Conservation (phyloP, 2,329 filamentous ascomycete genomes). For the Fusarium mangiferae region DNA sequence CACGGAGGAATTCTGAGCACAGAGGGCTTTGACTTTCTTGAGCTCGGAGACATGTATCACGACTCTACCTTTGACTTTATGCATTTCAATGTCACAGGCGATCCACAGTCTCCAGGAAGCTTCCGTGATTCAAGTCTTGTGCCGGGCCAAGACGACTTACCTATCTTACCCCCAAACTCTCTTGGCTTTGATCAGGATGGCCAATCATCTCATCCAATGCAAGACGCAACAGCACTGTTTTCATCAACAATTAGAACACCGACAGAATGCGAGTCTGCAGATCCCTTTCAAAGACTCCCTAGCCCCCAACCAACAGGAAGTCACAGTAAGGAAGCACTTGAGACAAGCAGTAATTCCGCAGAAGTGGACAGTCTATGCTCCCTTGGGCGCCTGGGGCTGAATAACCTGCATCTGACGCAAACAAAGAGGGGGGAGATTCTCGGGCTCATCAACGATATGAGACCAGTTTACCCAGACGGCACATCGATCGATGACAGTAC, state of each 20-base stretch:
- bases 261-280: accelerated
- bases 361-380: neutral
- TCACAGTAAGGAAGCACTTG: accelerated
- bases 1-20: accelerated
- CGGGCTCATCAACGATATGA: neutral
- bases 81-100: neutral
- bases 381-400: accelerated
- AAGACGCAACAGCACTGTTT: accelerated
- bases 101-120: too few relatives aligned
- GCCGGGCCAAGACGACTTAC: accelerated
- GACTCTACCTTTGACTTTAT: neutral
- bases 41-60: neutral
- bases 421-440: neutral
- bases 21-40: neutral
- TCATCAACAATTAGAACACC: accelerated
- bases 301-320: accelerated
- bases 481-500: neutral
- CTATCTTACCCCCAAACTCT: accelerated
- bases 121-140: accelerated
- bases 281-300: accelerated
- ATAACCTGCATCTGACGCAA: neutral
- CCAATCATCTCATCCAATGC: neutral
- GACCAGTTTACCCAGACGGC: neutral
- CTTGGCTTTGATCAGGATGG: too few relatives aligned
- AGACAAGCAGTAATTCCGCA: accelerated